Evolutionary conservation across 106 monocot genomes (phyloP).

Genomic region (Dendrobium officinale): DNA sequence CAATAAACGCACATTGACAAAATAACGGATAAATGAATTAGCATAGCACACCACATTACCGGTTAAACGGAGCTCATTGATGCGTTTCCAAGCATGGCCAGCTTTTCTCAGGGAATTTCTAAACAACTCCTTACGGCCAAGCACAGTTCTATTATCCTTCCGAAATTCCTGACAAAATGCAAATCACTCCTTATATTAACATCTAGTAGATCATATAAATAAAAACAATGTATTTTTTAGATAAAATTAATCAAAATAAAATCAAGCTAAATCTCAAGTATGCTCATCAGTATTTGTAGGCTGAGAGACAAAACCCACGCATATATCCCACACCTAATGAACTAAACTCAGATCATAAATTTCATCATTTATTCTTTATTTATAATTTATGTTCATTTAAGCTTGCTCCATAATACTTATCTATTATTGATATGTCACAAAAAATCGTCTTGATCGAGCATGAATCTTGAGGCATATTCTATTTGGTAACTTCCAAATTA

Average conservation of each 20-base stretch:
- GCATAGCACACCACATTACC: slow-evolving; percentile 26
- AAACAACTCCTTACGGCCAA: slow-evolving; percentile 74
- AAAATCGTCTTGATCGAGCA: too few species aligned
- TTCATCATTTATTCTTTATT: too few species aligned
- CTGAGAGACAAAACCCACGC: background rate
- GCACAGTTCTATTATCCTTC: slow-evolving; percentile 66
- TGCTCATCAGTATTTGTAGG: background rate
- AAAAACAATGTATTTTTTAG: background rate
- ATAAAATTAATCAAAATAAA: background rate
- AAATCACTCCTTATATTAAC: background rate
- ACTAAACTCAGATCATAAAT: background rate
- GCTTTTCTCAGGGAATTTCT: slow-evolving; percentile 77
- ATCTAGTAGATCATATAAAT: background rate
- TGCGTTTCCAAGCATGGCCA: slow-evolving; percentile 71
- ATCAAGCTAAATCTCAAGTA: background rate
- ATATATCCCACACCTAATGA: background rate
- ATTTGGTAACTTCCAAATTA: too few species aligned
- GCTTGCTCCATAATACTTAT: too few species aligned
- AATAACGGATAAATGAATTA: background rate
- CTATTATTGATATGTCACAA: too few species aligned
- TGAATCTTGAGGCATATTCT: too few species aligned
- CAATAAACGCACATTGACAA: background rate
- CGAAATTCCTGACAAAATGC: slow-evolving; percentile 51
- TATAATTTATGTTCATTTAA: too few species aligned
- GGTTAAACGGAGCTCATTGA: slow-evolving; percentile 71